Evolutionary conservation across 2,329 filamentous ascomycete species (phyloP).

Genomic region (Cordyceps militaris): DNA sequence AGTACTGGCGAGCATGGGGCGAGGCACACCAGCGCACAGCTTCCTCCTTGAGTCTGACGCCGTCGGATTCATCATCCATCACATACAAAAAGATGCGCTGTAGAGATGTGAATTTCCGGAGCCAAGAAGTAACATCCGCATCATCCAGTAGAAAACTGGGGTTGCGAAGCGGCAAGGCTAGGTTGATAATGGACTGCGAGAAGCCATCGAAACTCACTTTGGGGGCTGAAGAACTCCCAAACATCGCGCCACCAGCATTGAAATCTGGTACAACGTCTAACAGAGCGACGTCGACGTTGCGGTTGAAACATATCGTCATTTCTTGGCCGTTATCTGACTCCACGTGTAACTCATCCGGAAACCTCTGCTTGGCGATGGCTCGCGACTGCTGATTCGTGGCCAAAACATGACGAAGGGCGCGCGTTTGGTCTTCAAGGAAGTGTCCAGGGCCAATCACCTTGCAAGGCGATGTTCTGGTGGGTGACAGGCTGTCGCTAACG

Average conservation of each 20-base stretch:
- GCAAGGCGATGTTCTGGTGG: neutral
- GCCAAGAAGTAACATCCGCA: slow-evolving; percentile 5
- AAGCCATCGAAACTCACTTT: slow-evolving; percentile 22
- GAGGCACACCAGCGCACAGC: slow-evolving; percentile 27
- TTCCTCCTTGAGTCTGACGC: slow-evolving; percentile 7
- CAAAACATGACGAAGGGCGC: slow-evolving; percentile 23
- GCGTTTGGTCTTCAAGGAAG: slow-evolving; percentile 24
- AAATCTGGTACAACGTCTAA: slow-evolving; percentile 13
- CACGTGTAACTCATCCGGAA: slow-evolving; percentile 28
- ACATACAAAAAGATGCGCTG: slow-evolving; percentile 21
- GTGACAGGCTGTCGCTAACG: slow-evolving; percentile 14
- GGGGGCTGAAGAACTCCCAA: neutral
- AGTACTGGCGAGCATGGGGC: slow-evolving; percentile 22
- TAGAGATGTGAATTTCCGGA: slow-evolving; percentile 14
- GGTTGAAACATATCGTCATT: slow-evolving; percentile 24
- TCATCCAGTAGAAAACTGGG: neutral
- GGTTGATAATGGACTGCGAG: slow-evolving; percentile 23
- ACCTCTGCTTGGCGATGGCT: slow-evolving; percentile 22
- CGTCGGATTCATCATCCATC: neutral
- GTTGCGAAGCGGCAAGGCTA: slow-evolving; percentile 19
- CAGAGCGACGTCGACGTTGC: slow-evolving; percentile 25
- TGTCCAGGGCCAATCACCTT: slow-evolving; percentile 19
- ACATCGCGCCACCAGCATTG: neutral
- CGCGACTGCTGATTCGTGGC: slow-evolving; percentile 32
- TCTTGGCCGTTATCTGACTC: slow-evolving; percentile 18